Base-by-base conservation (phyloP, 108 stramenopile genomes). In the Fragilaria radians region DNA sequence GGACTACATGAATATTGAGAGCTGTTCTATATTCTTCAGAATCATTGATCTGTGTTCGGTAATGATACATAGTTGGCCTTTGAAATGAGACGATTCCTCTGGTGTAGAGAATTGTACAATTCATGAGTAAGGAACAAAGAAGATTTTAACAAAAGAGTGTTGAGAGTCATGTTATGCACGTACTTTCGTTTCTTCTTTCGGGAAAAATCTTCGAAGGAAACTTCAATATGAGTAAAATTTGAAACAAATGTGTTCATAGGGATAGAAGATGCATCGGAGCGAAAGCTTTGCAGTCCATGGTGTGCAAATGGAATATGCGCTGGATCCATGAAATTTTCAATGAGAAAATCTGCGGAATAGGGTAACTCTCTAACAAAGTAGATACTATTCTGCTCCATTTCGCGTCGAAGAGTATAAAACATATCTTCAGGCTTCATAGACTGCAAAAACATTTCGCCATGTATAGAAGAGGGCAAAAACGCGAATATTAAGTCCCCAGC, bases 301-400 rank as follows among this genome's bases (percentile, higher is more conserved):
- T 62, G 30, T 22, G 69, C 93, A 79, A 86, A 95, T 1, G 91
- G 89, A 21, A 95, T 61, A 60, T 95, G 93, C 1, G 82, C 76
- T 1, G 85, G 85, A 63, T 95, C 80, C 62, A 82, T 76, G 31
- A 89, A 74, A 48, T 89, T 89, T 57, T 82, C 78, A 0, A 79
- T 28, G 29, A 92, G 51, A 17, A 83, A 77, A 54, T 92, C 94
- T 33, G 59, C 79, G 9, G 76, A 78, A 57, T 90, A 95, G 22
- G 91, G 87, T 46, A 93, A 29, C 21, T 93, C 89, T 24, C 94
- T 57, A 25, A 66, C 66, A 47, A 34, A 67, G 62, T 81, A 88
- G 28, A 66, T 80, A 27, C 54, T 47, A 17, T 47, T 55, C 23
- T 59, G 65, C 50, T 61, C 46, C 18, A 66, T 66, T 28, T 54